A percentile compares a stretch with the other conserved stretches of the same genome.
Evolutionary conservation across 148 eudicot species (phyloP).

Genomic region (Mesembryanthemum crystallinum): DNA sequence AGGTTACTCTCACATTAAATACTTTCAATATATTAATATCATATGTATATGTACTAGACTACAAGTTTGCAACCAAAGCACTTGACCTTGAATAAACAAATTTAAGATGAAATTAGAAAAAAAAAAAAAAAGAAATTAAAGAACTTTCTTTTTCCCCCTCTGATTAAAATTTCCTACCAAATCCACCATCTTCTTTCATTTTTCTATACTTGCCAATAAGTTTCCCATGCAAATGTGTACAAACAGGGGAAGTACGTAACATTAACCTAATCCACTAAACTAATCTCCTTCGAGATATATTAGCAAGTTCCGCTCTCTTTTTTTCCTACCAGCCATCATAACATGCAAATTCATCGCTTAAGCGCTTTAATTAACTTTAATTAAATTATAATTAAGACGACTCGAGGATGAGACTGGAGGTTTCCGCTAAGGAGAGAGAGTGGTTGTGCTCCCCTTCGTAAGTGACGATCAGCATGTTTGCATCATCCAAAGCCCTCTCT

Average conservation of each 20-base stretch:
- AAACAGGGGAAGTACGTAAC: not conserved
- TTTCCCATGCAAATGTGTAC: slow-evolving; percentile 8
- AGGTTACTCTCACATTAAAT: no score
- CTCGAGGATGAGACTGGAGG: slow-evolving; percentile 55
- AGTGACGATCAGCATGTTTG: slow-evolving; percentile 50
- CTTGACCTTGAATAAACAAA: not conserved
- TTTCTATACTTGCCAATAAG: no score
- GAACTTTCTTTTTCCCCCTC: not conserved
- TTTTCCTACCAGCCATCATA: not conserved
- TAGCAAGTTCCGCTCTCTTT: not conserved
- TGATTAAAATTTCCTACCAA: slow-evolving; percentile 16
- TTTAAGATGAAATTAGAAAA: not conserved
- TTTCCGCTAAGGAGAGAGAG: slow-evolving; percentile 35
- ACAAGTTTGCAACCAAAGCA: not conserved
- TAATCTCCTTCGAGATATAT: slow-evolving; percentile 7
- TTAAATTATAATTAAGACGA: slow-evolving; percentile 40
- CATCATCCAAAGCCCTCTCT: slow-evolving; percentile 47
- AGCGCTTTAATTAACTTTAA: not conserved
- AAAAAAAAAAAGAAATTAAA: not conserved
- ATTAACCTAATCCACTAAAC: slow-evolving; percentile 10
- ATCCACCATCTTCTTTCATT: slow-evolving; percentile 14
- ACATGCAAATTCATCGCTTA: not conserved
- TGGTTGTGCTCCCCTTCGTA: slow-evolving; percentile 64
- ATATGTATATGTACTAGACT: not conserved
- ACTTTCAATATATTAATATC: no score